Percentiles rank a stretch among this genome's conserved stretches.
These are phyloP conservation scores for Fonsecaea pedrosoi DNA, from an alignment of 2,329 filamentous ascomycete genomes.

Conservation along the genomic window DNA sequence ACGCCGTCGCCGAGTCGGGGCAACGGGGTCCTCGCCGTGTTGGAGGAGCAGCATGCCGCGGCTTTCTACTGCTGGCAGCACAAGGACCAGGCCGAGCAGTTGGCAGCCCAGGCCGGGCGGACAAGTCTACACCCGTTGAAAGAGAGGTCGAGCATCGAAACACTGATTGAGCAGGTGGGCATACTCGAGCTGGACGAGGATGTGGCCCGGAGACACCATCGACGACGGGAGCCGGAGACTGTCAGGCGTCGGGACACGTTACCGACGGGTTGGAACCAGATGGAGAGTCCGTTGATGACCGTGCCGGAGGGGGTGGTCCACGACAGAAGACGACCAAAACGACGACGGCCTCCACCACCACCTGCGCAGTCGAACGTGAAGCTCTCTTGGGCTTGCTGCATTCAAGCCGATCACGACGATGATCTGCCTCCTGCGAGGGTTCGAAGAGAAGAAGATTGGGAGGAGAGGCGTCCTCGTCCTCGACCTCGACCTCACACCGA, in stretches of 20 bases:
- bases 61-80: constrained; percentile 90
- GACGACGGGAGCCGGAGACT: constrained; percentile 33
- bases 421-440: constrained; percentile 25
- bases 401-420: constrained; percentile 34
- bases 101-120: constrained; percentile 56
- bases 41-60: constrained; percentile 41
- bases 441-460: not conserved
- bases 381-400: constrained; percentile 39
- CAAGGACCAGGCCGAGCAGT: constrained; percentile 75
- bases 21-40: constrained; percentile 41
- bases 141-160: constrained; percentile 81
- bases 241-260: constrained; percentile 41
- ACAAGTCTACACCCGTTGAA: constrained; percentile 64
- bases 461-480: not conserved
- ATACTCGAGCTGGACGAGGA: constrained; percentile 67
- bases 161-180: constrained; percentile 78
- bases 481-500: not conserved
- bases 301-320: constrained; percentile 48
- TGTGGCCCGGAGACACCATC: constrained; percentile 36
- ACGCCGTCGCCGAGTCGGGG: constrained; percentile 42
- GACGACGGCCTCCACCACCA: constrained; percentile 26
- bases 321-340: constrained; percentile 33
- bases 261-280: constrained; percentile 54
- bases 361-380: constrained; percentile 36
- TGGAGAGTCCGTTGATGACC: constrained; percentile 54